Base-by-base conservation (phyloP, 257 asterid species). In the Solanum ahanhuiri region DNA sequence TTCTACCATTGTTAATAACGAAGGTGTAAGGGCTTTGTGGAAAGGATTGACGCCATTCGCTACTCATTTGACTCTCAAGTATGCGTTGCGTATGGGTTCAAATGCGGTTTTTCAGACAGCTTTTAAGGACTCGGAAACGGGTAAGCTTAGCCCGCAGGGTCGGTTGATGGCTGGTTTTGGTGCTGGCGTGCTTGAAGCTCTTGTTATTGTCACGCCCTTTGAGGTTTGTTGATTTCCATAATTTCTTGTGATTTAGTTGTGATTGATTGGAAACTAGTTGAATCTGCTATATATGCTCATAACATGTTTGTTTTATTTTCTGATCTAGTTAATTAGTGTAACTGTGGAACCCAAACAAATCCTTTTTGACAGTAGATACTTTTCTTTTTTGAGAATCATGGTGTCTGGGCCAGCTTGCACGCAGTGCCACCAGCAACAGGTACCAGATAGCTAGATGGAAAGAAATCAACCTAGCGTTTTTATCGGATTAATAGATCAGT, bases 171-270 rank as follows among this genome's bases (percentile, higher is more conserved):
- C 99, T 54, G 99, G 99, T 48, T 95, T 96, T 71, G 99, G 99
- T n/a, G 99, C 99, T 7, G 99, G 99, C 31, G 98, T 95, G 87
- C 95, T 96, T 54, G 99, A 96, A 90, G 99, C 99, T 82, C 98
- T 96, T 37, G 93, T 92, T 87, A 92, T 96, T 54, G 99, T 96
- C 71, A 96, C 99, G 28, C 99, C 99, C 3, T 96, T 96, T 89
- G 99, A 96, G 99, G 99, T 96, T 58, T 58, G 93, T 79, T 86
- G 14, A 25, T 12, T 70, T 60, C 18, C 10, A 7, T 15, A 35
- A 23, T 54, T 77, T 79, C 5, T 85, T 9, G 15, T 72, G 51
- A 18, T 9, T 72, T 84, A 5, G 18, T 20, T 43, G 4, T 2
- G 35, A 12, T 71, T 39, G 22, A 30, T 30, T 30, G 31, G 31